Base-by-base conservation (phyloP, 805 yeast genomes). In the Zygosaccharomyces lentus region DNA sequence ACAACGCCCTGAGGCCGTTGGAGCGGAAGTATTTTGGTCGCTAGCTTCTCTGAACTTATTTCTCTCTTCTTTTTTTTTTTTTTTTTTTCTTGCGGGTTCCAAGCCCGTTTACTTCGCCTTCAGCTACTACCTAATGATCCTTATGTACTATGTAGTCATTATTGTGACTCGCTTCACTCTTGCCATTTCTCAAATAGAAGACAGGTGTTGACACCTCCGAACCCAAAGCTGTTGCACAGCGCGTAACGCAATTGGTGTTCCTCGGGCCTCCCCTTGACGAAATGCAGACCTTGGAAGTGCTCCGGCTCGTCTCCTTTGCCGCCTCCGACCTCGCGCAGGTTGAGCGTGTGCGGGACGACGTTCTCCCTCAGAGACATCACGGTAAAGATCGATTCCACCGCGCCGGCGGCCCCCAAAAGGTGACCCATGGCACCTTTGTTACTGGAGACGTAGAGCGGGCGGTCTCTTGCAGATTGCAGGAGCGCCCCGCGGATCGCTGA, bases 381-480 rank as follows among this genome's bases (percentile, higher is more conserved):
- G 0, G 96, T 81, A 63, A 87, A 87, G 1, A 89, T 81, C 3
- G 95, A 79, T 58, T 93, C 99, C 3, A 93, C 87, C 0, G 96
- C 81, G 4, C 99, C 99, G 0, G 99, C 93, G 1, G 96, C 99
- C 1, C 99, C 99, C 24, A 93, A 69, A 16, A 91, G 71, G 66
- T 93, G 99, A 0, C 99, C 99, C 34, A 86, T 84, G 0, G 96
- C 79, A 1, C 97, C 95, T 64, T 93, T 93, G 13, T 89, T 87
- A 2, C 96, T 85, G 1, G 93, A 80, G 1, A 93, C 79, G 35
- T 73, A 70, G 10, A 82, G 52, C 8, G 55, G 50, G 2, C 25
- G 29, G 15, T 29, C 32, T 13, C 32, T 29, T 16, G 41, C 34
- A 1, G 41, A 38, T 13, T 32, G 26, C 25, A 69, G 67, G 3